phyloP scores from a whole-genome alignment of 2,329 filamentous ascomycete species.

The Coleophoma cylindrospora region DNA sequence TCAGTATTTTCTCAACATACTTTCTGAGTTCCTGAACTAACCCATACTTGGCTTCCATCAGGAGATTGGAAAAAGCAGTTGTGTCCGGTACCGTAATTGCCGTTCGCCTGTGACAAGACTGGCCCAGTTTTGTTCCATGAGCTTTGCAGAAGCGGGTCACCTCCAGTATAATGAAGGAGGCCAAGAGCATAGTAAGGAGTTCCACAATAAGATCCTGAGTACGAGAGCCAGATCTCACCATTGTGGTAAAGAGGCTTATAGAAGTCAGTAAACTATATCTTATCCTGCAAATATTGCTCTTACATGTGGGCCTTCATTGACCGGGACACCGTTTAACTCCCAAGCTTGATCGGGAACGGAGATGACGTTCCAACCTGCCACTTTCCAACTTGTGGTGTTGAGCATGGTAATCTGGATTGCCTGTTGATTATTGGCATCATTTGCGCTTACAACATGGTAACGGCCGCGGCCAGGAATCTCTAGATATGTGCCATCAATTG shows the following conservation, averaged over 20 bases:
- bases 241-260: constrained; percentile 9
- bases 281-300: neutral
- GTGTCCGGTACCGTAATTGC: constrained; percentile 11
- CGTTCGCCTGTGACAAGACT: constrained; percentile 10
- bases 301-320: constrained; percentile 3
- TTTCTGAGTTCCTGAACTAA: neutral
- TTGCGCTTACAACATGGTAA: constrained; percentile 9
- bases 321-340: constrained; percentile 6
- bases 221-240: constrained; percentile 10
- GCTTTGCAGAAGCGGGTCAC: neutral
- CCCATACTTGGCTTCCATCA: constrained; percentile 1
- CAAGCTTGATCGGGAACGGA: constrained; percentile 11
- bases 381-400: constrained; percentile 8
- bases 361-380: constrained; percentile 11
- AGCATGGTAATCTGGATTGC: constrained; percentile 8
- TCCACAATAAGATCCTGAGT: constrained; percentile 11
- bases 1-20: neutral
- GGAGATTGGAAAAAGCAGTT: constrained; percentile 9
- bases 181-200: constrained; percentile 11
- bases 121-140: constrained; percentile 11
- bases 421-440: constrained; percentile 6
- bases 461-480: constrained; percentile 6
- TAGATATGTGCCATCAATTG: constrained; percentile 3
- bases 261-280: neutral
- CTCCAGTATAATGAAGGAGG: constrained; percentile 8